Evolutionary conservation across 2,329 filamentous ascomycete species (phyloP), one percentile per base, ranked within the genome.

Genomic region (Chaetomium sp.): DNA sequence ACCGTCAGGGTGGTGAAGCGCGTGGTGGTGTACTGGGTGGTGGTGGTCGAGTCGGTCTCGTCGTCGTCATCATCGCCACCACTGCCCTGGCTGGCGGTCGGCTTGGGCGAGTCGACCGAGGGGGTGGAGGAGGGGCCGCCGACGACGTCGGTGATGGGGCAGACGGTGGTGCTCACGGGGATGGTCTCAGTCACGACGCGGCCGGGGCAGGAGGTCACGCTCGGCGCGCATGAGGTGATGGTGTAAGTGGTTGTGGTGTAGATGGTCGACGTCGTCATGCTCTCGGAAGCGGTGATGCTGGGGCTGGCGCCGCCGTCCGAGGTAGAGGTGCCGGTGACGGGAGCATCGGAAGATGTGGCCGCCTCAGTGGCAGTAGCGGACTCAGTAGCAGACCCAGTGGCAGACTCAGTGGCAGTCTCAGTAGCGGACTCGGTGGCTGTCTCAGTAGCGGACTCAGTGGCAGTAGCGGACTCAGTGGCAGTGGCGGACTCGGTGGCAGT

Each of bases 171-270:
- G 66, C 74, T 76, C 27, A 77, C 59, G 23, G 75, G 65, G 49
- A 78, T 73, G 16, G 70, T 64, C 29, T 75, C 70, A 6, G 75
- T 78, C 9, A 73, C 73, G 50, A 76, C 71, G 31, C 71, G 68
- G 61, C 75, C 72, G n/a, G 79, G 80, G 75, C 81, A 82, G 71
- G 80, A 73, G 9, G 74, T 70, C 42, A 73, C 70, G 8, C 69
- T 74, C 23, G 72, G 67, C 3, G 72, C 70, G 59, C 76, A 77
- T 51, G 67, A 70, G 42, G 73, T 77, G 64, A 78, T 69, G 29
- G 75, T 78, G 57, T 73, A 73, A 23, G 73, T 69, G 12, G 63
- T 74, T 27, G 77, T 79, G 10, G 74, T 72, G 68, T 66, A 72
- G 59, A 73, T 53, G 57, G 69, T 70, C 38, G 51, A 62, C 38